Conservation (phyloP, 495 filamentous ascomycete species). For the Talaromyces thailandensis region DNA sequence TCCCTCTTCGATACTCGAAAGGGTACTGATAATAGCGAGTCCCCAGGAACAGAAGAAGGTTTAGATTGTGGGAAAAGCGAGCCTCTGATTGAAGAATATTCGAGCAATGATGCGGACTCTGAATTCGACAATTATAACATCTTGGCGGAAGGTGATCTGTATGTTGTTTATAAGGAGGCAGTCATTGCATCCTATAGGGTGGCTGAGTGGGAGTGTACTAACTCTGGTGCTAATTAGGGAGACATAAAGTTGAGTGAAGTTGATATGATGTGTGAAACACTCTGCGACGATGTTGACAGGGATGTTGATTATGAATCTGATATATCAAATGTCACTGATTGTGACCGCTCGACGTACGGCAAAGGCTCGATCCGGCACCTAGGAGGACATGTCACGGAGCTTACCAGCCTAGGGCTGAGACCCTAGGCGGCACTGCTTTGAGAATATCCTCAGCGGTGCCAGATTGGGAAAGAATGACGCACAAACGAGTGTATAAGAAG, state of each 20-base stretch:
- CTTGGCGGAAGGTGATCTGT: not conserved
- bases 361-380: too few relatives aligned
- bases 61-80: not conserved
- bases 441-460: too few relatives aligned
- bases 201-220: not conserved
- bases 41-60: not conserved
- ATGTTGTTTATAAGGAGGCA: not conserved
- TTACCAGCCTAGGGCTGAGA: too few relatives aligned
- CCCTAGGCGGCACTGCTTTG: too few relatives aligned
- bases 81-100: not conserved
- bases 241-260: not conserved
- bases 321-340: conserved; percentile 4
- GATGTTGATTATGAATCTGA: conserved; percentile 2
- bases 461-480: too few relatives aligned
- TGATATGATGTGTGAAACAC: not conserved
- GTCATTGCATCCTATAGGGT: not conserved
- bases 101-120: not conserved
- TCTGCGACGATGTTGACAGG: not conserved
- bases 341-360: too few relatives aligned
- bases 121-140: not conserved
- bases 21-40: not conserved
- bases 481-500: too few relatives aligned
- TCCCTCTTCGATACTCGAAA: conserved; percentile 1
- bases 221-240: not conserved
- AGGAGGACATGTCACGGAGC: too few relatives aligned